phyloP scores from a whole-genome alignment of 2,329 filamentous ascomycete genomes.

The Ascochyta viciae-villosae region DNA sequence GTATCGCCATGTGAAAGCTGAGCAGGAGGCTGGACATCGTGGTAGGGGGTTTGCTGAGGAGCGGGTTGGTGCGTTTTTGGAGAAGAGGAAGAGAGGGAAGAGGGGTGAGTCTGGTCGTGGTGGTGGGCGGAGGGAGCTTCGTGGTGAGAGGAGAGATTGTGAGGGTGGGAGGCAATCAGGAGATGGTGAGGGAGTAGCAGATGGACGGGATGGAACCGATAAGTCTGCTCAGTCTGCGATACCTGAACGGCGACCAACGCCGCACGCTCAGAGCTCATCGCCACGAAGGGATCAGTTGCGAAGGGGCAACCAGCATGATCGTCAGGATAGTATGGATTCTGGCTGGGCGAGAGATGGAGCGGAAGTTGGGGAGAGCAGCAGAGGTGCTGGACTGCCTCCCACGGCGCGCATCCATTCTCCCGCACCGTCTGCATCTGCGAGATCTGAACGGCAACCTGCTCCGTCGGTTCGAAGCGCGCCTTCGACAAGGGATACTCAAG shows the following conservation, averaged over 20 bases:
- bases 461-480: not conserved
- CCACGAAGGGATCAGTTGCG: no score
- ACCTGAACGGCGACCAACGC: not conserved
- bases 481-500: not conserved
- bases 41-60: conserved; percentile 24
- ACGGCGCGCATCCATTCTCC: not conserved
- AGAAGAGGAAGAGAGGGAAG: conserved; percentile 6
- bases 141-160: no score
- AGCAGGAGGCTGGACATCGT: conserved; percentile 26
- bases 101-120: not conserved
- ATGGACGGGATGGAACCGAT: no score
- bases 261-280: not conserved
- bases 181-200: not conserved
- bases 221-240: not conserved
- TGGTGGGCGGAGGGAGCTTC: no score
- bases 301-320: not conserved
- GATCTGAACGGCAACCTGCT: not conserved
- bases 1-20: conserved; percentile 32
- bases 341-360: no score
- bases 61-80: conserved; percentile 13
- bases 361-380: not conserved
- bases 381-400: not conserved
- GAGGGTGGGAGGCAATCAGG: no score
- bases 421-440: not conserved
- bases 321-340: no score